Evolutionary conservation across 2,329 filamentous ascomycete species (phyloP), one percentile per base, ranked within the genome.

Genomic region (Trichophyton equinum): DNA sequence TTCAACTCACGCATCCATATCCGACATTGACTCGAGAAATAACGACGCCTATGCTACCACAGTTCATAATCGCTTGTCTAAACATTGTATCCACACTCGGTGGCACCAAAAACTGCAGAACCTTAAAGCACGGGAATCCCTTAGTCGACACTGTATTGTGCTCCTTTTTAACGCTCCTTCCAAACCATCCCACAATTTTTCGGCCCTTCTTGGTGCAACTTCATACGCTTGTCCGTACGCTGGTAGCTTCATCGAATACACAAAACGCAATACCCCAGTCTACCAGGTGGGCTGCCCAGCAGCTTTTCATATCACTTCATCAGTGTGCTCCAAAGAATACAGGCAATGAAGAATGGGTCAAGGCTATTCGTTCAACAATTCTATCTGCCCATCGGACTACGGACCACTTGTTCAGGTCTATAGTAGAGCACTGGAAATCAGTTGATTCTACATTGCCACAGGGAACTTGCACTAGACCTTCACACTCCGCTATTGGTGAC

Each of bases 21-120:
- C 89, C 87, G 62, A 94, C 89, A 7, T 78, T 96, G 59, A 80
- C 92, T 51, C 82, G 92, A 67, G 91, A 96, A 71, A 89, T 96
- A 63, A 91, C 88, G 0, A 95, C 91, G 0, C 90, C 90, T 2
- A 88, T 84, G 2, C 76, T 96, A 20, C 84, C 89, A 1, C 76
- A 81, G 1, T 95, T 92, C 68, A 81, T 91, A 53, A 85, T 83
- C 0, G 80, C 86, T 2, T 90, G 87, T 67, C 73, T 96, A 51
- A 84, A 86, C 67, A 78, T 92, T 51, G 75, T 80, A 61, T 74
- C 71, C 18, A 82, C 69, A 38, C 78, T 84, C 75, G 57, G 67
- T 68, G 8, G 63, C 70, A 6, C 67, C n/a, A 73, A 72, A 27
- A 72, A 70, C 61, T 63, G 58, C 27, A 68, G 72, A 51, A 73